Conservation (phyloP, 805 yeast genomes). For the Barnettozyma populi region DNA sequence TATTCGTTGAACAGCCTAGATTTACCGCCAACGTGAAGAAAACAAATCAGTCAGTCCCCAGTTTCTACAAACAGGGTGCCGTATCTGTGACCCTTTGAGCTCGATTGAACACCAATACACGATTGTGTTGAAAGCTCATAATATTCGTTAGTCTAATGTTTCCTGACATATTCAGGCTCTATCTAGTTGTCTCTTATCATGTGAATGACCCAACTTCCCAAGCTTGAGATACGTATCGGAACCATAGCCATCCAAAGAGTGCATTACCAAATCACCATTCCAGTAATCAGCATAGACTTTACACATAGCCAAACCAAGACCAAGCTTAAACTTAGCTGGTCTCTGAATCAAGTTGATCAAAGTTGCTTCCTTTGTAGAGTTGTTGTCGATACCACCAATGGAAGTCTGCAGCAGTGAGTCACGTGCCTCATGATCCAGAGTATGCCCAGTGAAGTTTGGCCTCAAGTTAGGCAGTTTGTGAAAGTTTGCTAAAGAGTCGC, state of each 20-base stretch:
- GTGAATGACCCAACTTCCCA: constrained; percentile 70
- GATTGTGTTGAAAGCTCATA: neutral
- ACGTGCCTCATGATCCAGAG: constrained; percentile 25
- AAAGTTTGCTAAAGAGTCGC: constrained; percentile 55
- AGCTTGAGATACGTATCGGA: constrained; percentile 79
- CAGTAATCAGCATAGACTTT: constrained; percentile 92
- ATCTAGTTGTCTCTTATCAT: constrained; percentile 62
- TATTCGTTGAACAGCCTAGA: too few species aligned
- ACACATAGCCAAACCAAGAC: constrained; percentile 89
- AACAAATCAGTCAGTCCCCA: too few species aligned
- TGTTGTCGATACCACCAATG: constrained; percentile 33
- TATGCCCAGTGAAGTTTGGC: constrained; percentile 4
- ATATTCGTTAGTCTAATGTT: neutral
- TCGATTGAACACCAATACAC: too few species aligned
- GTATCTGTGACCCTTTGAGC: too few species aligned
- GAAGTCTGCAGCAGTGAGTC: constrained; percentile 34
- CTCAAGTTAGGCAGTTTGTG: constrained; percentile 61
- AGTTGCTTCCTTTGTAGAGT: constrained; percentile 34
- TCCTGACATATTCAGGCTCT: constrained; percentile 43
- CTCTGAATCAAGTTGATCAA: constrained; percentile 62
- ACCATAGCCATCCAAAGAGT: constrained; percentile 86
- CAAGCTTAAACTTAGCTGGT: constrained; percentile 69
- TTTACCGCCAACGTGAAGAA: too few species aligned
- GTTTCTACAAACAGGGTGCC: too few species aligned
- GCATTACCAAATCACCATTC: constrained; percentile 86